Evolutionary conservation across 495 filamentous ascomycete species (phyloP), one percentile per base, ranked within the genome.

Genomic region (Hypoxylon fuscum): DNA sequence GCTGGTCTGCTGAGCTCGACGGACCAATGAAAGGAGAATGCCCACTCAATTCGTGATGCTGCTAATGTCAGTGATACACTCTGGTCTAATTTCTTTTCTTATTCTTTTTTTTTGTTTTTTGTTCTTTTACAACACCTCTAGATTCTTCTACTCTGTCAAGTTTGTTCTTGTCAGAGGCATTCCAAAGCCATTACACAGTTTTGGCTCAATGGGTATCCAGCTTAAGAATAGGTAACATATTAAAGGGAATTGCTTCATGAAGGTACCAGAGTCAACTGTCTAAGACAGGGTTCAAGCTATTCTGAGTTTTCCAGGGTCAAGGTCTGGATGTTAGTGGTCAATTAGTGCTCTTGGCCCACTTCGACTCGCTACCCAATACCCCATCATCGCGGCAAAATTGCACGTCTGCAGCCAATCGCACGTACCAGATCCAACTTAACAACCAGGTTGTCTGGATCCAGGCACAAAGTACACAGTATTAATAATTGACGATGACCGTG

Each of bases 331-430:
- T 55, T 55, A 66, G 46, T 66, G 62, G 62, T 48, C 56, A 66
- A 61, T 66, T 61, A 48, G 11, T 56, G 34, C 31, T 43, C 22
- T 12, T 17, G 50, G 27, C 29, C 62, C 62, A 66, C 62, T 20
- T 66, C 14, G 20, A 44, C 17, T 60, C 23, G 52, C 51, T 51
- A 51, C 31, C 31, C 8, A 34, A 43, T 41, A 51, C n/a, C 29
- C 35, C 55, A 60, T 46, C 41, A 35, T 42, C 62, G 62, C 62
- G 62, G 62, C 62, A 66, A 66, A 66, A 61, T 52, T 46, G 62
- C 12, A 10, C 22, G 18, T 10, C 31, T 61, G 34, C 12, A 41
- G 29, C 62, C 62, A 66, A 66, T 66, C 56, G 48, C 7, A 37
- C 10, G 5, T 14, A 8, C 12, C 12, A 6, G 4, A 14, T 46